Evolutionary conservation across 768 basidiomycete species (phyloP).

Genomic region (Podaxis pistillaris): DNA sequence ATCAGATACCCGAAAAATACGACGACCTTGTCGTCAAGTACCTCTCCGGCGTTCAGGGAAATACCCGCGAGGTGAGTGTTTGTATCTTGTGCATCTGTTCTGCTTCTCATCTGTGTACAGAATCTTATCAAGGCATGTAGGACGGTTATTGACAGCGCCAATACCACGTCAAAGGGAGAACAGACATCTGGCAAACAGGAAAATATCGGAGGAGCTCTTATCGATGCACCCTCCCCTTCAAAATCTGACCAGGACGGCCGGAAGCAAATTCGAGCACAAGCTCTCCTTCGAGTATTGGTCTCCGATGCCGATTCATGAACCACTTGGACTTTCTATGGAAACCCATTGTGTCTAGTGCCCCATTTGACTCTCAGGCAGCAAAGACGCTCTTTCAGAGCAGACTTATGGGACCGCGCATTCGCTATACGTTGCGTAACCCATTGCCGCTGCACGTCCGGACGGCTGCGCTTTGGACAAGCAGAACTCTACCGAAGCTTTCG

Average conservation of each 20-base stretch:
- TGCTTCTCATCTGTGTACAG: background rate
- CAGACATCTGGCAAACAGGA: background rate
- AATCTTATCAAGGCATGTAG: conserved; percentile 7
- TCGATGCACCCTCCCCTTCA: background rate
- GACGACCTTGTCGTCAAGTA: conserved; percentile 44
- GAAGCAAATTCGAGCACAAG: background rate
- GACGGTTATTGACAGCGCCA: background rate
- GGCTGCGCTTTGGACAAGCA: no score
- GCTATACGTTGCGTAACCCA: no score
- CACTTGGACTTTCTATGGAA: background rate
- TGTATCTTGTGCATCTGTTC: background rate
- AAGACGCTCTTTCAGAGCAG: no score
- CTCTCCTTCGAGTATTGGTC: conserved; percentile 1
- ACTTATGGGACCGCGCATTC: no score
- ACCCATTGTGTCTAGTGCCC: background rate
- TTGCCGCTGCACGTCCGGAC: no score
- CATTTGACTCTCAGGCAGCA: background rate
- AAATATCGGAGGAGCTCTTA: background rate
- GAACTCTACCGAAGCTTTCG: no score
- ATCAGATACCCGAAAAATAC: conserved; percentile 53
- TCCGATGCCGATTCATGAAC: background rate
- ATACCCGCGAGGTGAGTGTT: conserved; percentile 37
- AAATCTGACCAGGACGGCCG: background rate
- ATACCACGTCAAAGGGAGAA: background rate
- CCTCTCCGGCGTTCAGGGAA: conserved; percentile 47